phyloP scores from a whole-genome alignment of 352 stramenopile species.

The Phytopythium ostracodes region DNA sequence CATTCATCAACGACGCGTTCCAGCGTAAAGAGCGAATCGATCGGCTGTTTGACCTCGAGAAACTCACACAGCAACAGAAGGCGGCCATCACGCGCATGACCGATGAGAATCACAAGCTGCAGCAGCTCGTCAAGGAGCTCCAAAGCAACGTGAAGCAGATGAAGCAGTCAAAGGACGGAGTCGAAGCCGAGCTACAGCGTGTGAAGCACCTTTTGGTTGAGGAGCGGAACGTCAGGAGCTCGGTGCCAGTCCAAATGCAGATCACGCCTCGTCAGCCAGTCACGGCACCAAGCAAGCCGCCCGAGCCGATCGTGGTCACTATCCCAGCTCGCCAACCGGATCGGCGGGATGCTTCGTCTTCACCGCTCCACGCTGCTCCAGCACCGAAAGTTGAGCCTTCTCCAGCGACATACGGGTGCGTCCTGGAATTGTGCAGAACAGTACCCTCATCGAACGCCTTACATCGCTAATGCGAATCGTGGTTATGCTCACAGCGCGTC shows the following conservation, averaged over 20 bases:
- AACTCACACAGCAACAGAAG: slow-evolving; percentile 75
- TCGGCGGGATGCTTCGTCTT: slow-evolving; percentile 60
- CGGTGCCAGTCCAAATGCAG: slow-evolving; percentile 23
- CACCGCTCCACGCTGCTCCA: slow-evolving; percentile 32
- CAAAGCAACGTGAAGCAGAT: slow-evolving; percentile 81
- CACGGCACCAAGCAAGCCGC: slow-evolving; percentile 8
- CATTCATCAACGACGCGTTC: slow-evolving; percentile 92
- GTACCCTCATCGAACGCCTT: background rate
- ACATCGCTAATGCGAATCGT: background rate
- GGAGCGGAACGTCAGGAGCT: slow-evolving; percentile 42
- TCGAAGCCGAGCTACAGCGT: slow-evolving; percentile 59
- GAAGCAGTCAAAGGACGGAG: slow-evolving; percentile 67
- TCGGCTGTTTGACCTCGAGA: slow-evolving; percentile 85
- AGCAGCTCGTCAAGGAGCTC: slow-evolving; percentile 75
- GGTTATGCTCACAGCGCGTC: slow-evolving; percentile 12
- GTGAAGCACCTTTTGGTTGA: slow-evolving; percentile 68
- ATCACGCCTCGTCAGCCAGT: slow-evolving; percentile 7
- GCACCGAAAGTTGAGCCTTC: slow-evolving; percentile 4
- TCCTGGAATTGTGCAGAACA: background rate
- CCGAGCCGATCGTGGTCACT: slow-evolving; percentile 12
- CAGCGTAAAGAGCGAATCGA: slow-evolving; percentile 84
- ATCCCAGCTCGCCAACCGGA: slow-evolving; percentile 21
- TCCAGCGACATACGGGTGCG: slow-evolving; percentile 17
- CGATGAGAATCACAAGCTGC: slow-evolving; percentile 78
- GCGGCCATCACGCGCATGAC: slow-evolving; percentile 58